Conservation (phyloP, 495 filamentous ascomycete species). For the Aspergillus indologenus region DNA sequence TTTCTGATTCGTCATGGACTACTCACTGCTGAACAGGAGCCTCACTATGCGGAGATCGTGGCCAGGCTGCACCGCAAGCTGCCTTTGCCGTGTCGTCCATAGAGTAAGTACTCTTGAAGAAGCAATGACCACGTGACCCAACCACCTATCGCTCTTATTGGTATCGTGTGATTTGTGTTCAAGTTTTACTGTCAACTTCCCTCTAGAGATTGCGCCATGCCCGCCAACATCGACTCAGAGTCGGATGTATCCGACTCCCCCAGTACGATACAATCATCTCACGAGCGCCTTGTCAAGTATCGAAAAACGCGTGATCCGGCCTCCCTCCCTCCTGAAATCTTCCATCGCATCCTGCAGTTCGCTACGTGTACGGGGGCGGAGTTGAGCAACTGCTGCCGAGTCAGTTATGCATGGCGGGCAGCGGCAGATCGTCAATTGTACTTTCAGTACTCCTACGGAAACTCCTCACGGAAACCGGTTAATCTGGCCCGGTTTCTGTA, state of each 20-base stretch:
- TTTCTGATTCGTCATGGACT: slow-evolving; percentile 56
- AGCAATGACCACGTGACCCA: background rate
- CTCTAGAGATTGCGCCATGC: too few species aligned
- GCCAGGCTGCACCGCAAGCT: slow-evolving; percentile 41
- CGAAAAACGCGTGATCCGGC: background rate
- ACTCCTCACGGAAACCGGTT: background rate
- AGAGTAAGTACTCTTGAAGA: too few species aligned
- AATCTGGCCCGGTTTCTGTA: background rate
- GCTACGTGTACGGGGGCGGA: background rate
- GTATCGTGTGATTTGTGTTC: too few species aligned
- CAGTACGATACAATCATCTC: too few species aligned
- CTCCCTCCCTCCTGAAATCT: background rate
- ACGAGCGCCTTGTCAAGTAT: too few species aligned
- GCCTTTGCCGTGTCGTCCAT: background rate
- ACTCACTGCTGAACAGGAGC: slow-evolving; percentile 49
- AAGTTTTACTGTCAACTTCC: too few species aligned
- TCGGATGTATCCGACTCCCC: too few species aligned
- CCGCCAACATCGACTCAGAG: too few species aligned
- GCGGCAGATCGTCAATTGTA: background rate
- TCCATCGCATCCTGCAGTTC: background rate
- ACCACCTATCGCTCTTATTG: too few species aligned
- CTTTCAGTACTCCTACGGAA: background rate
- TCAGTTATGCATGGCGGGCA: background rate
- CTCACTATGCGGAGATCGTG: slow-evolving; percentile 47
- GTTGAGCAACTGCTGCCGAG: background rate